Evolutionary conservation across 2,329 filamentous ascomycete species (phyloP).

Genomic region (Dactylonectria macrodidyma): DNA sequence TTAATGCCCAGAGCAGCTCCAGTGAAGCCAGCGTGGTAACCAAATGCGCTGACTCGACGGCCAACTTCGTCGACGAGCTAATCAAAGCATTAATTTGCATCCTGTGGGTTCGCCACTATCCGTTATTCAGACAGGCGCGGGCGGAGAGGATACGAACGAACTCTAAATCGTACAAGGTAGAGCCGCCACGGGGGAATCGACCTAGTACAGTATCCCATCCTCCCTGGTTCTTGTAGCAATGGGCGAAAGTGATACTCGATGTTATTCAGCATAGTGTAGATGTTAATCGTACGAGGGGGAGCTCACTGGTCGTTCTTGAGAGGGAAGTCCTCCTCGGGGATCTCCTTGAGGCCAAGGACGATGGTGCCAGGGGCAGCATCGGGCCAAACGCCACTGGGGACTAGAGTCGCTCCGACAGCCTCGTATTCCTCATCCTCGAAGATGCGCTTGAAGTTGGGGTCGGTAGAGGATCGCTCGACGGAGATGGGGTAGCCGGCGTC

Average conservation of each 20-base stretch:
- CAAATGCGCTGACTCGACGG: conserved; percentile 80
- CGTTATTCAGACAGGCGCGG: too few species aligned
- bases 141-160: conserved; percentile 61
- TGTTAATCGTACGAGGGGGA: not conserved
- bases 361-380: conserved; percentile 78
- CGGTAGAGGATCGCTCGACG: conserved; percentile 69
- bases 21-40: conserved; percentile 83
- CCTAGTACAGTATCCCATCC: conserved; percentile 86
- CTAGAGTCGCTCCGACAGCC: conserved; percentile 74
- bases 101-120: too few species aligned
- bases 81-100: too few species aligned
- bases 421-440: conserved; percentile 74
- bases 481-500: conserved; percentile 79
- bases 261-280: not conserved
- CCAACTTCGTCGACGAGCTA: conserved; percentile 77
- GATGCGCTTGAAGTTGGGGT: conserved; percentile 73
- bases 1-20: conserved; percentile 82
- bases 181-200: conserved; percentile 78
- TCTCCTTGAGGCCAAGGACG: conserved; percentile 84
- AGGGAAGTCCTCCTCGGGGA: conserved; percentile 78
- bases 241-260: conserved; percentile 73
- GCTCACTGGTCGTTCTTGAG: conserved; percentile 47
- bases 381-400: conserved; percentile 77
- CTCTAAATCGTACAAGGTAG: conserved; percentile 83
- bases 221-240: conserved; percentile 83